Percentiles rank a stretch among this genome's conserved stretches.
Conservation (phyloP, 345 rosid genomes). For the Eucalyptus grandis region DNA sequence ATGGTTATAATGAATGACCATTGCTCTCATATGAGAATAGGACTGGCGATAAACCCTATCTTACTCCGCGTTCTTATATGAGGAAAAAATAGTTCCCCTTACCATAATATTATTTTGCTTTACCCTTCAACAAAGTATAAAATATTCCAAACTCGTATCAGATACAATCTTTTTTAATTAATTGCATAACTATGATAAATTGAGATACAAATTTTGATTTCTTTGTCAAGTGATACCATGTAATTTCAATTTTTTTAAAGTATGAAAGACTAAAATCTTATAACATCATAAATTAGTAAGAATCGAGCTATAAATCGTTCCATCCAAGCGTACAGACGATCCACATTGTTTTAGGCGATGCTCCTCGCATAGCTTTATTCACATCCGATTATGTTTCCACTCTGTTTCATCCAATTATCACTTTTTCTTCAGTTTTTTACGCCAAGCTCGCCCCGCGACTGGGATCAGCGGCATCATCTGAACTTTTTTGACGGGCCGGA, state of each 20-base stretch:
- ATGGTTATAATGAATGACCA: not conserved
- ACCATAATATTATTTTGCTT: not conserved
- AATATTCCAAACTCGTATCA: not conserved
- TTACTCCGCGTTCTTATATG: not conserved
- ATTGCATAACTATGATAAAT: not conserved
- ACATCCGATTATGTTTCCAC: not conserved
- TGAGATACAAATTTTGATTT: not conserved
- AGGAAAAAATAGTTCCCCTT: not conserved
- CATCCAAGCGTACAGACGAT: not conserved
- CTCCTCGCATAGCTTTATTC: not conserved
- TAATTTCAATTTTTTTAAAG: not conserved
- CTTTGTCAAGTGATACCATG: not conserved
- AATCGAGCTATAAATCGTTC: not conserved
- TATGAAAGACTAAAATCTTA: not conserved
- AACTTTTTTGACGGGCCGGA: not conserved
- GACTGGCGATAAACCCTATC: not conserved
- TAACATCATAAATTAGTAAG: not conserved
- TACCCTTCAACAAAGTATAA: not conserved
- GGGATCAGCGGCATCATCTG: not conserved
- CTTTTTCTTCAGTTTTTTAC: not conserved
- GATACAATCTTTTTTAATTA: not conserved
- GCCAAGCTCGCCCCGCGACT: not conserved
- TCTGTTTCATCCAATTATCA: not conserved
- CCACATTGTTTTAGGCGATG: not conserved
- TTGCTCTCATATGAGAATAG: not conserved